Evolutionary conservation across 257 asterid species (phyloP), one percentile per base, ranked within the genome.

Genomic region (Solanum dulcamara): DNA sequence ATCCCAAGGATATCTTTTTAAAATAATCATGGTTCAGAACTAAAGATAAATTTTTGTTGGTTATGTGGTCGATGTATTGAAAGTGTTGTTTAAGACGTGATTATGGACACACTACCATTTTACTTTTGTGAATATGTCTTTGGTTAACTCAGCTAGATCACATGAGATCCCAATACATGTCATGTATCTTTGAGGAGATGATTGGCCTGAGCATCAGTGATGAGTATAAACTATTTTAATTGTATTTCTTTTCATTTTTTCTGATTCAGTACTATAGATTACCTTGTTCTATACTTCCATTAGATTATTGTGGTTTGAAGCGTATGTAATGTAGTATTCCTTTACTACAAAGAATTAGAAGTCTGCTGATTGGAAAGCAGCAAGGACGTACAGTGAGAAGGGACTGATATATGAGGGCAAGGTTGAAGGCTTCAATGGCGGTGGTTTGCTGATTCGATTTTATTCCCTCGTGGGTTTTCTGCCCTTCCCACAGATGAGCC

Each of bases 311-410:
- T 44, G 70, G 83, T 85, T 80, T 80, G 88, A 81, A 83, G 67
- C 81, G 46, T 83, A 85, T 88, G 88, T 88, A 90, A 88, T 85
- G 84, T 87, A 48, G 87, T 89, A 85, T 74, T 91, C 85, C 91
- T 83, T 90, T 89, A 81, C 80, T 85, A 90, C 97, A 91, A 96
- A 94, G 98, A 93, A 96, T 95, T 95, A 96, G 99, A 92, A 93
- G 97, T 93, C 98, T 86, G 99, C 98, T 84, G 99, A 95, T 87
- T 96, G 99, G 99, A 94, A 92, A 90, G 95, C 93, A 68, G 98
- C 98, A 87, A 92, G 83, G 83, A 89, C 92, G 30, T 92, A 93
- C 90, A 70, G 88, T 28, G 94, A 94, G 81, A 92, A 89, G 87
- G 97, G 97, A 67, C 88, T 88, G 59, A 80, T 91, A 72, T 93